Base-by-base conservation (phyloP, 371 early-diverging fungal genomes). In the Globomyces sp. region DNA sequence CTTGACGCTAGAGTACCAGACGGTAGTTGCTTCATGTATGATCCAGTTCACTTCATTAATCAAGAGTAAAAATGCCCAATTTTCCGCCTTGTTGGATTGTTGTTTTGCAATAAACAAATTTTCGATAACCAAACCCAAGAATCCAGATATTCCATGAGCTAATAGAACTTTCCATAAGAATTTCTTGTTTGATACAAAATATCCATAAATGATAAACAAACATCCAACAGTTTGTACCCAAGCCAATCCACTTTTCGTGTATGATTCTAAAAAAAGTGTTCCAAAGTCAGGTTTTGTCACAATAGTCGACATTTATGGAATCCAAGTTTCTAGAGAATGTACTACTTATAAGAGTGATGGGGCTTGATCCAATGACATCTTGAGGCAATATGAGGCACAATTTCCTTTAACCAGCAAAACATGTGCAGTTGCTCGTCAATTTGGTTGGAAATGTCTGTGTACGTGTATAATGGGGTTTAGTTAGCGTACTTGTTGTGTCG, bases 41-140 rank as follows among this genome's bases (percentile, higher is more conserved):
- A 65, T 65, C 65, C 65, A 65, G 42, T 65, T 65, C 4, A 65
- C 36, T 37, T 65, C 65, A 44, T 65, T 65, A 5, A 65, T 45
- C 24, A 13, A 13, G 39, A 65, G 37, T 13, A 65, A 11, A 1
- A 65, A 11, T 8, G 65, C 40, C 65, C 65, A 65, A 36, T 55
- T 58, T 37, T 64, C 64, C 58, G 9, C 11, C 11, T 34, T 13
- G 41, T 46, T 46, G 6, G 41, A 46, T 37, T 4, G 3, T 53
- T 65, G 36, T 13, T 65, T 40, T 39, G 65, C 65, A 4, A 65
- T 40, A 44, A 57, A 65, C 4, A 24, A 13, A 46, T 40, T 44
- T 58, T 65, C 65, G 3, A 49, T 41, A 45, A 46, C n/a, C 6
- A 41, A n/a, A 4, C 65, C 65, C 8, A 65, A 43, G 6, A 65